Percentiles rank a stretch among this genome's conserved stretches.
These are phyloP conservation scores for Apium graveolens DNA, from an alignment of 129 eudicot species.

Conservation along the genomic window DNA sequence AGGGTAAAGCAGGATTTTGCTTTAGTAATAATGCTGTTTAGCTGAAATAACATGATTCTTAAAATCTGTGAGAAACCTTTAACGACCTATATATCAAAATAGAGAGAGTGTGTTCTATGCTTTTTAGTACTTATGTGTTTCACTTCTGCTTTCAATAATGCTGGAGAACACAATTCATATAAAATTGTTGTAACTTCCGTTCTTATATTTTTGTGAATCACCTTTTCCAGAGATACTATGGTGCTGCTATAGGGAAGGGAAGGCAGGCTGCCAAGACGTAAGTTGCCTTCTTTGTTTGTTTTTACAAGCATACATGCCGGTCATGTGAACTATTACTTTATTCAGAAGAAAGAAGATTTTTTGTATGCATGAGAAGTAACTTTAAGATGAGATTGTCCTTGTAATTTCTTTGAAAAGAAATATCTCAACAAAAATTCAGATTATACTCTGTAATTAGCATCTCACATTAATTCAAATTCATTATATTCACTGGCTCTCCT, in stretches of 20 bases:
- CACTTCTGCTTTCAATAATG: background rate
- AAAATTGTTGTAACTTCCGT: background rate
- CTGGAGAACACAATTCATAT: background rate
- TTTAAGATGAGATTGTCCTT: background rate
- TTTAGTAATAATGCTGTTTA: too few species aligned
- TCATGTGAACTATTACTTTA: background rate
- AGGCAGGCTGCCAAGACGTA: conserved; percentile 99
- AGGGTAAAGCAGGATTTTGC: too few species aligned
- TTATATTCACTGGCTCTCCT: background rate
- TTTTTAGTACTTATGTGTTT: background rate
- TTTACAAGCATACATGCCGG: background rate
- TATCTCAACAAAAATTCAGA: background rate
- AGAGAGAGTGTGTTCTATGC: background rate
- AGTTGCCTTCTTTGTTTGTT: conserved; percentile 17
- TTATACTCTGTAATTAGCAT: background rate
- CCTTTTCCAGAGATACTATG: conserved; percentile 70
- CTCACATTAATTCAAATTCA: background rate
- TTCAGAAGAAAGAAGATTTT: background rate
- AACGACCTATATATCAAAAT: too few species aligned
- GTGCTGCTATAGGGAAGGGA: conserved; percentile 96
- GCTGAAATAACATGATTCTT: too few species aligned
- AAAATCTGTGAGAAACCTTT: too few species aligned
- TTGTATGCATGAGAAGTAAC: background rate
- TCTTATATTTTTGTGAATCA: background rate
- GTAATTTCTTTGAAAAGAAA: background rate